Evolutionary conservation across 768 basidiomycete genomes (phyloP).

Genomic region (Clitopilus passeckerianus): DNA sequence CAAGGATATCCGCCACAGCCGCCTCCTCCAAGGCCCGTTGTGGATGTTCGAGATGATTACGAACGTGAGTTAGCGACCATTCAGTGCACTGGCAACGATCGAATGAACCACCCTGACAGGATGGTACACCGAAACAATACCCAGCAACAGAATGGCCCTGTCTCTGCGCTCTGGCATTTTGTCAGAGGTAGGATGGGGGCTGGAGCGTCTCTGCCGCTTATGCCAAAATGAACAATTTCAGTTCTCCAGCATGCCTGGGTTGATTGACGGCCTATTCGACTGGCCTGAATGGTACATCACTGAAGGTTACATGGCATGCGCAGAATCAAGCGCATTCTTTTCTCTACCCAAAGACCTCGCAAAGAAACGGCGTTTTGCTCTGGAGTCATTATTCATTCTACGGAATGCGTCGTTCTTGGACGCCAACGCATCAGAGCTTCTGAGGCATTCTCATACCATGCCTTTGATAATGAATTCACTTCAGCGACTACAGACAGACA

Average conservation of each 20-base stretch:
- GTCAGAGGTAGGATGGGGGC: conserved; percentile 82
- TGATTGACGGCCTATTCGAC: conserved; percentile 80
- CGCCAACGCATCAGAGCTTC: conserved; percentile 58
- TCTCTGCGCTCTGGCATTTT: conserved; percentile 81
- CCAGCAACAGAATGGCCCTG: conserved; percentile 88
- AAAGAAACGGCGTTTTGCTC: conserved; percentile 66
- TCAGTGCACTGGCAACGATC: conserved; percentile 4
- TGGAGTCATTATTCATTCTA: conserved; percentile 80
- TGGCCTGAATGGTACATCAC: conserved; percentile 84
- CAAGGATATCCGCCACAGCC: conserved; percentile 18
- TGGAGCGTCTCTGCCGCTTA: conserved; percentile 81
- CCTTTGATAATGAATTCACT: conserved; percentile 64
- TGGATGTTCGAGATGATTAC: conserved; percentile 67
- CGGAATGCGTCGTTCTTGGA: conserved; percentile 80
- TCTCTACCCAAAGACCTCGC: conserved; percentile 45
- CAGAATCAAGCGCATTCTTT: conserved; percentile 46
- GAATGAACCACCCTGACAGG: conserved; percentile 32
- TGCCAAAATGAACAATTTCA: conserved; percentile 75
- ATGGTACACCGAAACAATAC: conserved; percentile 79
- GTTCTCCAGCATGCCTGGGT: conserved; percentile 67
- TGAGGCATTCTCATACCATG: conserved; percentile 54
- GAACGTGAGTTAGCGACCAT: conserved; percentile 47
- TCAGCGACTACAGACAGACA: conserved; percentile 49
- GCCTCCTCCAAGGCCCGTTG: conserved; percentile 19
- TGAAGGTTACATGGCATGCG: conserved; percentile 47